These are phyloP conservation scores for Zygoascus sp. DNA, from an alignment of 1,139 yeast species.

Conservation along the genomic window DNA sequence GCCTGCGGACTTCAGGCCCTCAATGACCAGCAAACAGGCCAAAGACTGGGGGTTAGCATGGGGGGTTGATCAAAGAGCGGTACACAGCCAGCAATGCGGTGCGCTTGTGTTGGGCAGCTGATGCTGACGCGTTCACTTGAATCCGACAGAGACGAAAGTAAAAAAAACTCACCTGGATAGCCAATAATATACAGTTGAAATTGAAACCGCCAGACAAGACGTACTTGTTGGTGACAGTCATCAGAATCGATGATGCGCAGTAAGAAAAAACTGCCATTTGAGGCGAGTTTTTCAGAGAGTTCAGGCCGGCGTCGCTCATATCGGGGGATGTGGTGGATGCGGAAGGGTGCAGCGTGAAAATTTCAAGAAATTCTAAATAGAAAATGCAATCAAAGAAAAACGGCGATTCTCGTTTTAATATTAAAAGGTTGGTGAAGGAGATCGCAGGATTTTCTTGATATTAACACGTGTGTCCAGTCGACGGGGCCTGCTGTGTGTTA, in stretches of 20 bases:
- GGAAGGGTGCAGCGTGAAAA: neutral
- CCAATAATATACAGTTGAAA: constrained; percentile 81
- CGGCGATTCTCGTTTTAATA: too few species aligned
- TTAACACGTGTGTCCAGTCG: too few species aligned
- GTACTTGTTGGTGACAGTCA: constrained; percentile 97
- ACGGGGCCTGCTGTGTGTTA: too few species aligned
- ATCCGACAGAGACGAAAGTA: neutral
- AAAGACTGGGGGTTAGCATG: constrained; percentile 28
- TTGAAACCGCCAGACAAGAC: constrained; percentile 87
- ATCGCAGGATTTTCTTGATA: too few species aligned
- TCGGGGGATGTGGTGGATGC: neutral
- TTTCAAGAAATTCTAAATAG: neutral
- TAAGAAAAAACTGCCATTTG: constrained; percentile 81
- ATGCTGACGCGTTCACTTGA: neutral
- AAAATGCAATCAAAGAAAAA: too few species aligned
- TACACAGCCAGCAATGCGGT: too few species aligned
- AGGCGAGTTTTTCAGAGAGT: constrained; percentile 53
- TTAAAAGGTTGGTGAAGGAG: too few species aligned
- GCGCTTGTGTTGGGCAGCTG: neutral
- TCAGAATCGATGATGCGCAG: constrained; percentile 87
- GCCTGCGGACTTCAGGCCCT: constrained; percentile 64
- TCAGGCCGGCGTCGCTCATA: constrained; percentile 8
- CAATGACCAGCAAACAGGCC: constrained; percentile 75
- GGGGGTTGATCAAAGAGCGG: neutral
- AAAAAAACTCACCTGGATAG: constrained; percentile 30